Percentiles rank a stretch among this genome's conserved stretches.
Conservation (phyloP, 805 yeast genomes). For the Ogataea haglerorum region DNA sequence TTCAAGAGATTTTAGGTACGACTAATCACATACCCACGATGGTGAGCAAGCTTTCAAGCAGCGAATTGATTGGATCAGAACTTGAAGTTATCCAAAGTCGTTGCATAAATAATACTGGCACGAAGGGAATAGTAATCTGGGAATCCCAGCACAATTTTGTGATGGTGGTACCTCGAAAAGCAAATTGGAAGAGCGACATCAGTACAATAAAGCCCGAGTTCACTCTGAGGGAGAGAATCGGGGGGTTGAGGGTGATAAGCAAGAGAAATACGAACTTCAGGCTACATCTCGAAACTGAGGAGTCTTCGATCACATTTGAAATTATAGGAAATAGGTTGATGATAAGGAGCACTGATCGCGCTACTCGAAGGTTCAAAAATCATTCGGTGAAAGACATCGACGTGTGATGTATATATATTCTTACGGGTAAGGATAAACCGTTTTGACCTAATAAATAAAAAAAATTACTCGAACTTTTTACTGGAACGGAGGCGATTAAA, state of each 20-base stretch:
- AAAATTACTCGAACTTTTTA: background rate
- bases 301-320: conserved; percentile 50
- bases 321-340: conserved; percentile 78
- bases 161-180: conserved; percentile 47
- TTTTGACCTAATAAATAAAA: no score
- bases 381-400: conserved; percentile 51
- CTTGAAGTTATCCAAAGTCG: conserved; percentile 56
- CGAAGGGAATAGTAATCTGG: conserved; percentile 75
- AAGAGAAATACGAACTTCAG: conserved; percentile 66
- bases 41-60: conserved; percentile 60
- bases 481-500: background rate
- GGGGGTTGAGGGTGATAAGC: conserved; percentile 64
- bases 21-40: conserved; percentile 29
- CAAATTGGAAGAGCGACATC: conserved; percentile 35
- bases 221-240: conserved; percentile 37
- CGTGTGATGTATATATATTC: background rate
- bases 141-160: conserved; percentile 75
- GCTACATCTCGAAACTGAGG: conserved; percentile 42
- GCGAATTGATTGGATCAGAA: conserved; percentile 79
- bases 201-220: conserved; percentile 14
- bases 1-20: conserved; percentile 47
- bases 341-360: conserved; percentile 72
- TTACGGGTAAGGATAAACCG: no score
- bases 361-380: conserved; percentile 80
- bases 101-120: conserved; percentile 56